These are phyloP conservation scores for Wilcoxina mikolae DNA, from an alignment of 495 filamentous ascomycete genomes.

Conservation along the genomic window DNA sequence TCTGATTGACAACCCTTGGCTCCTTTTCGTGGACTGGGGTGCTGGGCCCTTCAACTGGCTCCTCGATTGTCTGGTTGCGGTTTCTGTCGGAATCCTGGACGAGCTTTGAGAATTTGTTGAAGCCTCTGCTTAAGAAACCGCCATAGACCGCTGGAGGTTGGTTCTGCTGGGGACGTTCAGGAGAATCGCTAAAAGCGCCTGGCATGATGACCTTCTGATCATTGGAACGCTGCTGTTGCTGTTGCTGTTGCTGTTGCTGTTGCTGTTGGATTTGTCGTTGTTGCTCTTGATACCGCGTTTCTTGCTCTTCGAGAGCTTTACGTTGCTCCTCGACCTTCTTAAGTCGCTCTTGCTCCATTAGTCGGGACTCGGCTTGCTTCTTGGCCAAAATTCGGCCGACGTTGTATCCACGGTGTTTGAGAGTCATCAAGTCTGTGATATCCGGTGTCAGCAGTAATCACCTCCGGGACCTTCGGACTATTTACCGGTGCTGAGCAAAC, in stretches of 20 bases:
- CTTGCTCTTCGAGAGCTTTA: constrained; percentile 46
- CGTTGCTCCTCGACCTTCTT: constrained; percentile 64
- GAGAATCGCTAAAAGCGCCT: constrained; percentile 51
- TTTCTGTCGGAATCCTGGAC: neutral
- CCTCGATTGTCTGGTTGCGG: neutral
- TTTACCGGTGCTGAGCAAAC: constrained; percentile 53
- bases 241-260: constrained; percentile 29
- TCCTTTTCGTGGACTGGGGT: constrained; percentile 26
- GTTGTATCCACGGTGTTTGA: constrained; percentile 78
- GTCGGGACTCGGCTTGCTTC: constrained; percentile 66
- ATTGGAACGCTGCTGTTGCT: constrained; percentile 23
- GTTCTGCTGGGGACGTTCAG: constrained; percentile 11
- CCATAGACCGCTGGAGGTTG: neutral
- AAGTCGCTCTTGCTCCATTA: constrained; percentile 66
- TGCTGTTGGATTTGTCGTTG: constrained; percentile 18
- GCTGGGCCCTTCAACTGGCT: neutral
- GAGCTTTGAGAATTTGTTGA: neutral
- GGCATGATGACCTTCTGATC: constrained; percentile 40
- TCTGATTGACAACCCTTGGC: constrained; percentile 31
- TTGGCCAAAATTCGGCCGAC: constrained; percentile 78
- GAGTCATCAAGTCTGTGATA: constrained; percentile 52
- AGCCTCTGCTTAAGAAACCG: constrained; percentile 13
- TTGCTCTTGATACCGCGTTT: constrained; percentile 42
- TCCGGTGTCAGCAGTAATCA: neutral
- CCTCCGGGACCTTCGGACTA: neutral